Evolutionary conservation across 345 rosid species (phyloP), one percentile per base, ranked within the genome.

Genomic region (Moricandia arvensis): DNA sequence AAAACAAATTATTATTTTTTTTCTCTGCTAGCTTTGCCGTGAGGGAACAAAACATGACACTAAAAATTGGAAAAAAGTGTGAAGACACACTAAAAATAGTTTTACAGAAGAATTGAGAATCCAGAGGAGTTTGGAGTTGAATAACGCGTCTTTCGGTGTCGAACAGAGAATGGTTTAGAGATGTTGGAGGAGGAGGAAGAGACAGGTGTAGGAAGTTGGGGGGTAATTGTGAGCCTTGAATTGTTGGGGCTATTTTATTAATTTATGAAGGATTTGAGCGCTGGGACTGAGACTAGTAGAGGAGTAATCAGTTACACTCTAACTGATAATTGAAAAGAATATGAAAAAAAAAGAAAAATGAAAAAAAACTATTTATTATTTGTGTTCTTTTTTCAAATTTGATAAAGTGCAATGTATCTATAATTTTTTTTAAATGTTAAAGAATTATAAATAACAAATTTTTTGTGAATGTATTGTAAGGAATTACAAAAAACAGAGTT

Each of bases 101-200:
- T 29, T 58, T n/a, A 17, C 11, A 47, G 33, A n/a, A n/a, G n/a
- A n/a, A n/a, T n/a, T n/a, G n/a, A 53, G 41, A 62, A 67, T 8
- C 35, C 81, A 79, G 78, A 73, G 78, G 65, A 31, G 81, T 71
- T 74, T 62, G 61, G 81, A 79, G 68, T 73, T 59, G 63, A 66
- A 66, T 17, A 24, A 73, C 81, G 77, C 74, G 69, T 72, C 69
- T 78, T 34, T 72, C 73, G 81, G 73, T 21, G 34, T 63, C 18
- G 16, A 45, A 31, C 30, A 6, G 45, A 26, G 38, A 55, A 41
- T 31, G n/a, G 34, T 1, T 21, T 21, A 21, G 24, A 21, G 24
- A 21, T 0, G 37, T 74, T 21, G 2, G 24, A 21, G 24, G 24
- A 21, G 24, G 24, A 21, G 24, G 24, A 21, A 21, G 2, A 21